phyloP scores from a whole-genome alignment of 2,329 filamentous ascomycete species.

The Alternaria arborescens region DNA sequence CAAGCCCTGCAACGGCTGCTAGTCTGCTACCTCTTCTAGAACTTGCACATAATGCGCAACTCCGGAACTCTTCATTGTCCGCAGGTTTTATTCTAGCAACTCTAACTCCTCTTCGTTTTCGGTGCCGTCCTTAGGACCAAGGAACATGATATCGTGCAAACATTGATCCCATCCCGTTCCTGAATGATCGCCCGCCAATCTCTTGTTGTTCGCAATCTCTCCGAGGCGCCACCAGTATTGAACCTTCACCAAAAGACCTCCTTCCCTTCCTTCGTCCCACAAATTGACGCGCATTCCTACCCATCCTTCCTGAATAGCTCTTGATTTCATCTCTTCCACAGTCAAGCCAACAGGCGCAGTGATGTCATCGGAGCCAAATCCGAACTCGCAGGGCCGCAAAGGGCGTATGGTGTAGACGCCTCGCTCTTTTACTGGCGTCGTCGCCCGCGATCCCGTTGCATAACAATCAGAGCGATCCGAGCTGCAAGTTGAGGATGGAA shows the following conservation, averaged over 20 bases:
- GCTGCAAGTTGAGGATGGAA: neutral
- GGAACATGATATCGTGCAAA: constrained; percentile 27
- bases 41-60: neutral
- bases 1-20: constrained; percentile 13
- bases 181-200: neutral
- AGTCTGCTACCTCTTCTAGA: constrained; percentile 10
- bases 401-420: constrained; percentile 21
- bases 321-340: neutral
- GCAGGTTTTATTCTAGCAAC: constrained; percentile 2
- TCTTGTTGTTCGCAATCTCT: constrained; percentile 6
- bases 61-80: neutral
- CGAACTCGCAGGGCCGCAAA: constrained; percentile 8
- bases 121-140: constrained; percentile 20
- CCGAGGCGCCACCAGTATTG: constrained; percentile 28
- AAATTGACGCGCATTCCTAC: constrained; percentile 25
- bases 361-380: constrained; percentile 13
- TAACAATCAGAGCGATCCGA: neutral
- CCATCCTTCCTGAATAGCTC: constrained; percentile 16
- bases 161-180: constrained; percentile 24
- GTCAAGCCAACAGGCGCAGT: constrained; percentile 8
- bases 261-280: constrained; percentile 14
- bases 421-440: neutral
- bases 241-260: constrained; percentile 20
- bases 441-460: neutral
- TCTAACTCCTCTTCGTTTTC: constrained; percentile 8